phyloP scores from a whole-genome alignment of 495 filamentous ascomycete species.

The Aspergillus diversus region DNA sequence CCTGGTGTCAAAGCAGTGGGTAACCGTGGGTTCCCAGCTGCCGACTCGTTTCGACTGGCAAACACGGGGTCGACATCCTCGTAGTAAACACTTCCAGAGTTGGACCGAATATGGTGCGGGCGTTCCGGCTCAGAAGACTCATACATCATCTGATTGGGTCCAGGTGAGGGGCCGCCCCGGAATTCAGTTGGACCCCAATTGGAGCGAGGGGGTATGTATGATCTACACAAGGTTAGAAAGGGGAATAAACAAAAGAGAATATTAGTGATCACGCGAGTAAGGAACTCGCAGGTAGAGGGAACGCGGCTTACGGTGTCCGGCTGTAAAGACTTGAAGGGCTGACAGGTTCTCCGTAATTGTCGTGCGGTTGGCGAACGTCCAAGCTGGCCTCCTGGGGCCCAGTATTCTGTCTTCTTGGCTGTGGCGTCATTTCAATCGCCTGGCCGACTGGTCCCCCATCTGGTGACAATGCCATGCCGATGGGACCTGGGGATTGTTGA shows the following conservation, averaged over 20 bases:
- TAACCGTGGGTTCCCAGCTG: slow-evolving; percentile 25
- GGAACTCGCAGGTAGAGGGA: slow-evolving; percentile 7
- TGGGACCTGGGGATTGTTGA: slow-evolving; percentile 62
- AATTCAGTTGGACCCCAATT: slow-evolving; percentile 38
- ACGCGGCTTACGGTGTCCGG: slow-evolving; percentile 69
- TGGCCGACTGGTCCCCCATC: slow-evolving; percentile 63
- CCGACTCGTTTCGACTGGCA: slow-evolving; percentile 49
- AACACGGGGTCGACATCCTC: slow-evolving; percentile 95
- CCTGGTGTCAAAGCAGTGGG: slow-evolving; percentile 44
- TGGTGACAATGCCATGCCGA: slow-evolving; percentile 53
- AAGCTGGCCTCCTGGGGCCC: slow-evolving; percentile 64
- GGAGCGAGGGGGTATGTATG: slow-evolving; percentile 66
- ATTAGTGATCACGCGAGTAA: slow-evolving; percentile 33
- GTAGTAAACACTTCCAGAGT: slow-evolving; percentile 68
- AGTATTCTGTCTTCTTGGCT: slow-evolving; percentile 38
- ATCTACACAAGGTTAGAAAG: slow-evolving; percentile 64
- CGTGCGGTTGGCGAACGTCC: slow-evolving; percentile 64
- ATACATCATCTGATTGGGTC: slow-evolving; percentile 15
- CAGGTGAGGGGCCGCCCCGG: slow-evolving; percentile 8
- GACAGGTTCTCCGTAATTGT: slow-evolving; percentile 35
- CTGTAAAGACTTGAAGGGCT: slow-evolving; percentile 72
- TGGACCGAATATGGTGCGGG: slow-evolving; percentile 42
- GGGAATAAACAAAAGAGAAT: slow-evolving; percentile 46
- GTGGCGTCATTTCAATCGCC: slow-evolving; percentile 80
- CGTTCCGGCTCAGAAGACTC: neutral